Percentiles rank a stretch among this genome's conserved stretches.
Evolutionary conservation across 768 basidiomycete species (phyloP).

Genomic region (Hygrophorus russula): DNA sequence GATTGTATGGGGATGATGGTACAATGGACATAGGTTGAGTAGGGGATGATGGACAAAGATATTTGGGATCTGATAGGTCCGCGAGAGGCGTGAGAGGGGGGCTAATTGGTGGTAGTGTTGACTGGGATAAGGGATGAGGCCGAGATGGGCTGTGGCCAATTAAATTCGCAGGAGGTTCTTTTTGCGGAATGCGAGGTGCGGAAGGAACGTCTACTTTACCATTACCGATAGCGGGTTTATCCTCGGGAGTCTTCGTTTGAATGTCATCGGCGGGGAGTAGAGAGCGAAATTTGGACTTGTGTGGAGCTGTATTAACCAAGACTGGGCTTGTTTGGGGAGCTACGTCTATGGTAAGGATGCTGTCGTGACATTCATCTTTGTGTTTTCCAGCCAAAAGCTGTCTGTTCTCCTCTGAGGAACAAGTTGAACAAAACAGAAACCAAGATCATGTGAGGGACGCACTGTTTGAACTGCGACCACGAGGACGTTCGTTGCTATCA

Average conservation of each 20-base stretch:
- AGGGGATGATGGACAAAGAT: slow-evolving; percentile 16
- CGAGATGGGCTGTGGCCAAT: neutral
- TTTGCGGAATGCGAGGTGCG: slow-evolving; percentile 15
- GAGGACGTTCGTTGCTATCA: slow-evolving; percentile 52
- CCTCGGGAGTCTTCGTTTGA: slow-evolving; percentile 9
- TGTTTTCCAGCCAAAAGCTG: slow-evolving; percentile 14
- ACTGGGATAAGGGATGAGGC: slow-evolving; percentile 10
- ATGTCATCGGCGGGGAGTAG: slow-evolving; percentile 13
- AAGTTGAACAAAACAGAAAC: slow-evolving; percentile 10
- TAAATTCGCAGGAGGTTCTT: slow-evolving; percentile 10
- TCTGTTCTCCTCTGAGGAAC: slow-evolving; percentile 47
- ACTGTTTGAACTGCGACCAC: slow-evolving; percentile 59
- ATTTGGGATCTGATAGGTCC: neutral
- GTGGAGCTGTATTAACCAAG: slow-evolving; percentile 15
- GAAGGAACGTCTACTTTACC: slow-evolving; percentile 10
- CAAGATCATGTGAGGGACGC: slow-evolving; percentile 17
- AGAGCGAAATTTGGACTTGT: slow-evolving; percentile 37
- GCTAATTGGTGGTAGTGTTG: slow-evolving; percentile 17
- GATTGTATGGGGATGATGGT: slow-evolving; percentile 68
- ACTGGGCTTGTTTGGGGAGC: slow-evolving; percentile 24
- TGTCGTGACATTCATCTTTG: slow-evolving; percentile 28
- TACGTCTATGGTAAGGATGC: slow-evolving; percentile 25
- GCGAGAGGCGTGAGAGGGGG: slow-evolving; percentile 23
- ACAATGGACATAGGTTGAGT: slow-evolving; percentile 22
- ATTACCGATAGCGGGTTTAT: slow-evolving; percentile 2